phyloP scores from a whole-genome alignment of 2,329 filamentous ascomycete species.

The Leptosphaerulina australis region DNA sequence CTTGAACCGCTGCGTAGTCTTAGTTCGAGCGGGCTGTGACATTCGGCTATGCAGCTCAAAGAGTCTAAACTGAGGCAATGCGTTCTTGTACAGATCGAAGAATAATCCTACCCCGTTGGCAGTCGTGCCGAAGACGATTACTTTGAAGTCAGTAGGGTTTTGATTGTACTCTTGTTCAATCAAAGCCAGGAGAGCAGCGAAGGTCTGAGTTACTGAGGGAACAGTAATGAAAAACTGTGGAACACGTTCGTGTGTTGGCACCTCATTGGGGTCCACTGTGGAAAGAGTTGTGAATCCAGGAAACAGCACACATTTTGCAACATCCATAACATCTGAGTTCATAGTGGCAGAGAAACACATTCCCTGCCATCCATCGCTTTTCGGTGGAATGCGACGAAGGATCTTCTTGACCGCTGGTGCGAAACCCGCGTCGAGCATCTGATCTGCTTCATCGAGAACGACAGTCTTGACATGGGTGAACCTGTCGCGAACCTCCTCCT shows the following conservation, averaged over 20 bases:
- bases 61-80: slow-evolving; percentile 44
- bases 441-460: slow-evolving; percentile 53
- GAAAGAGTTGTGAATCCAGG: slow-evolving; percentile 51
- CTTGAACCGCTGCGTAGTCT: slow-evolving; percentile 54
- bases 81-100: slow-evolving; percentile 47
- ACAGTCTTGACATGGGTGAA: slow-evolving; percentile 54
- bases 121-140: slow-evolving; percentile 56
- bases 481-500: slow-evolving; percentile 53
- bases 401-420: slow-evolving; percentile 60
- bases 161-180: slow-evolving; percentile 52
- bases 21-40: slow-evolving; percentile 50
- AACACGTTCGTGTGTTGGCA: slow-evolving; percentile 56
- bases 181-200: slow-evolving; percentile 54
- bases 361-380: slow-evolving; percentile 57
- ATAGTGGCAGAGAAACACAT: slow-evolving; percentile 58
- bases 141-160: slow-evolving; percentile 51
- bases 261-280: slow-evolving; percentile 53
- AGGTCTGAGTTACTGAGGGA: slow-evolving; percentile 52
- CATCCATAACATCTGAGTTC: slow-evolving; percentile 52
- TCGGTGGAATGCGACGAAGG: slow-evolving; percentile 57
- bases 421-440: slow-evolving; percentile 60
- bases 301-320: slow-evolving; percentile 54
- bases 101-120: slow-evolving; percentile 55
- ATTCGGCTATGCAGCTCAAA: slow-evolving; percentile 55
- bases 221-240: slow-evolving; percentile 57